Evolutionary conservation across 768 basidiomycete species (phyloP).

Genomic region (Leccinellum luteum): DNA sequence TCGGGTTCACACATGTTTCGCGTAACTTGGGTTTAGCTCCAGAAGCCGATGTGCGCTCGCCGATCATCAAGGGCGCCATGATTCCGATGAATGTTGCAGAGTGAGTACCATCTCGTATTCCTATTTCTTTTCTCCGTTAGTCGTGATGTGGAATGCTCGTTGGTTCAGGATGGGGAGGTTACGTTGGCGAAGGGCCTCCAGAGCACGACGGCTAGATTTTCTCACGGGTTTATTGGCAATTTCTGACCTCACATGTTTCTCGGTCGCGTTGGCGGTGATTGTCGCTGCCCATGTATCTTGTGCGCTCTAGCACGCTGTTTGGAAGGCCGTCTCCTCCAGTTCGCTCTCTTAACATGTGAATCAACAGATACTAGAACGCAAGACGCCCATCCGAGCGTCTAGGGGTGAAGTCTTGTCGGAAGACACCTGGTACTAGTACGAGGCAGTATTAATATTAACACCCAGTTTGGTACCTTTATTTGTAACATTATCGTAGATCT

Average conservation of each 20-base stretch:
- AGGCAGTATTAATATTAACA: neutral
- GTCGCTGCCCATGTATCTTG: conserved; percentile 19
- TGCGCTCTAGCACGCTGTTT: conserved; percentile 20
- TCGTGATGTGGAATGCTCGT: conserved; percentile 8
- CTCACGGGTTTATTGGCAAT: conserved; percentile 7
- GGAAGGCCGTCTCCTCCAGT: conserved; percentile 27
- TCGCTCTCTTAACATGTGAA: conserved; percentile 4
- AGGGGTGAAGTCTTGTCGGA: neutral
- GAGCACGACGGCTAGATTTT: conserved; percentile 4
- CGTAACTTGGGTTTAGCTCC: conserved; percentile 4
- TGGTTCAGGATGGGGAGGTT: conserved; percentile 13
- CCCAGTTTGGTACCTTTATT: neutral
- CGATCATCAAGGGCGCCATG: conserved; percentile 22
- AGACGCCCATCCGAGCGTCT: conserved; percentile 1
- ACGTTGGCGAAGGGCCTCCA: conserved; percentile 10
- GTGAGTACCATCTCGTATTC: conserved; percentile 18
- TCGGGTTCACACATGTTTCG: conserved; percentile 15
- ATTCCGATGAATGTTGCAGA: conserved; percentile 18
- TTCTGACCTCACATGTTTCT: conserved; percentile 17
- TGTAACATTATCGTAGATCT: neutral
- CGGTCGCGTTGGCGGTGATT: conserved; percentile 12
- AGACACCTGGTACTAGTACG: conserved; percentile 2
- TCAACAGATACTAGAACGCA: conserved; percentile 1
- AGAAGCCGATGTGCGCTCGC: conserved; percentile 30
- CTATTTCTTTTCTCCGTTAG: neutral